Evolutionary conservation across 2,329 filamentous ascomycete species (phyloP).

Genomic region (Xylariaceae sp.): DNA sequence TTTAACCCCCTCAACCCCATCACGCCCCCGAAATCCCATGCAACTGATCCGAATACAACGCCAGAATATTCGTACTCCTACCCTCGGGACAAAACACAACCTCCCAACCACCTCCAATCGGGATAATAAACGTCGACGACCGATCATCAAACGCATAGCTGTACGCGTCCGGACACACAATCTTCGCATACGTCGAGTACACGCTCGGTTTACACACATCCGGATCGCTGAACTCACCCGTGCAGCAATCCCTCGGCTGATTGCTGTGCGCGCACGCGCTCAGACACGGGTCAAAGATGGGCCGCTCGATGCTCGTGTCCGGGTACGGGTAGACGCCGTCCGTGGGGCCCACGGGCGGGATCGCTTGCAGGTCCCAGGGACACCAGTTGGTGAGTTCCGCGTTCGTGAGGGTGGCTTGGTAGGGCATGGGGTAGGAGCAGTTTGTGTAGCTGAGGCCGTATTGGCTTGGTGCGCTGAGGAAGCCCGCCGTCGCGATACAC

Average conservation of each 20-base stretch:
- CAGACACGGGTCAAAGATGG: conserved; percentile 70
- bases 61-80: conserved; percentile 54
- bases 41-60: conserved; percentile 46
- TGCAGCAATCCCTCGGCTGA: conserved; percentile 66
- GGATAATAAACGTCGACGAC: conserved; percentile 56
- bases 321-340: conserved; percentile 77
- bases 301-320: conserved; percentile 65
- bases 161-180: conserved; percentile 78
- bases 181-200: conserved; percentile 67
- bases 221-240: conserved; percentile 60
- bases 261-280: conserved; percentile 69
- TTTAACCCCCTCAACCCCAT: conserved; percentile 29
- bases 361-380: conserved; percentile 70
- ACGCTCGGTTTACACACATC: conserved; percentile 58
- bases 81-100: conserved; percentile 69
- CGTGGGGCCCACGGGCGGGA: conserved; percentile 63
- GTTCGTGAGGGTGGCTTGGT: conserved; percentile 56
- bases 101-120: conserved; percentile 68
- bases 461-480: conserved; percentile 49
- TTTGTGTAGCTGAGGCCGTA: conserved; percentile 59
- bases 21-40: conserved; percentile 42
- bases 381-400: conserved; percentile 62
- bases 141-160: conserved; percentile 64
- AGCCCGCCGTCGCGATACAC: conserved; percentile 67
- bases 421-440: conserved; percentile 59